A percentile compares a stretch with the other conserved stretches of the same genome.
Conservation (phyloP, 23 red algal species). For the Gracilaria domingensis region DNA sequence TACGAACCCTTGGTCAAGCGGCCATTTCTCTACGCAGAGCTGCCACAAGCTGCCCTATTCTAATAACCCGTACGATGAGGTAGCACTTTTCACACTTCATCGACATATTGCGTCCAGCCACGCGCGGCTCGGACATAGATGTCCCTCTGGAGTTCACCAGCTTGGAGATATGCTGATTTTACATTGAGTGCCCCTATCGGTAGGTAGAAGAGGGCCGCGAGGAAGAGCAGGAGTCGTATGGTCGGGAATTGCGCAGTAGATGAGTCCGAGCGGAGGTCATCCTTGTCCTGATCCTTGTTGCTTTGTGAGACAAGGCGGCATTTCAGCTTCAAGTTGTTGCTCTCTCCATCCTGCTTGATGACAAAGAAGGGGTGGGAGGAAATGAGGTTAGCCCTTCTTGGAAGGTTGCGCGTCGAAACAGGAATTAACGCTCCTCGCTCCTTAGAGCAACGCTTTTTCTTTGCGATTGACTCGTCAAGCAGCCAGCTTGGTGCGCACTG, state of each 20-base stretch:
- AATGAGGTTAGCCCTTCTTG: not conserved
- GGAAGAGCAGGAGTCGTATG: not conserved
- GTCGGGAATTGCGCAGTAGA: not conserved
- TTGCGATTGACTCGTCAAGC: not conserved
- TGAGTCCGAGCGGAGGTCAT: not conserved
- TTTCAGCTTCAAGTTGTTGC: not conserved
- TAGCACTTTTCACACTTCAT: conserved; percentile 39
- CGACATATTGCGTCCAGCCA: not conserved
- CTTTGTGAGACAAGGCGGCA: conserved; percentile 8
- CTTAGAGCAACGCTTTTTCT: not conserved
- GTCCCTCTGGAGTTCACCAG: not conserved
- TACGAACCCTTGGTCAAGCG: not conserved
- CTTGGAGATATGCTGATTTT: conserved; percentile 28
- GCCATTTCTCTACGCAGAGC: conserved; percentile 25
- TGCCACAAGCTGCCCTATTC: conserved; percentile 47
- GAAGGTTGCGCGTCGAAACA: not conserved
- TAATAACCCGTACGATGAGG: conserved; percentile 19
- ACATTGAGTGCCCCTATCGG: conserved; percentile 8
- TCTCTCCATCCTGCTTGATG: not conserved
- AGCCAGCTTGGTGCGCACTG: not conserved
- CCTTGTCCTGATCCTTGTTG: not conserved
- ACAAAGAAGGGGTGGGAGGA: conserved; percentile 4
- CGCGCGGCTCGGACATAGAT: not conserved
- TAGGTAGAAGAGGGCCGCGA: not conserved
- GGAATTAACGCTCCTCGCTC: not conserved